These are phyloP conservation scores for Saccharomyces hybrid DNA, from an alignment of 1,139 yeast species.

Conservation along the genomic window DNA sequence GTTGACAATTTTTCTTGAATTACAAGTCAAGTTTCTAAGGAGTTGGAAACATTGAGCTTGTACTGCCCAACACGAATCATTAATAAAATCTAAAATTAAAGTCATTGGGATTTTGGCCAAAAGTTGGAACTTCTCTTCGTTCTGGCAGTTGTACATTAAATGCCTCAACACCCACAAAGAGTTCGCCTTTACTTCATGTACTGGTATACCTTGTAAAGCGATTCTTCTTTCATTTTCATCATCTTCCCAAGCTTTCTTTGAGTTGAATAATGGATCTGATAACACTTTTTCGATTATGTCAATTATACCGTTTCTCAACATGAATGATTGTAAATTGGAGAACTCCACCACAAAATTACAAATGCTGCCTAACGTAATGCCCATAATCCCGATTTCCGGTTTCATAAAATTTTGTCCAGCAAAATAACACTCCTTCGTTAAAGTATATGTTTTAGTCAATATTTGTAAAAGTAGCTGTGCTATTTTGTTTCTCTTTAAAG, in stretches of 20 bases:
- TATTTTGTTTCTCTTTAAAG: slow-evolving; percentile 51
- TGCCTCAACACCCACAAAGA: slow-evolving; percentile 53
- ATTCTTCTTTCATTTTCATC: slow-evolving; percentile 5
- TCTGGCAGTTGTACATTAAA: slow-evolving; percentile 42
- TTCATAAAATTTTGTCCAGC: slow-evolving; percentile 22
- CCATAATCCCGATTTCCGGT: slow-evolving; percentile 37
- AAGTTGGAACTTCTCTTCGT: slow-evolving; percentile 30
- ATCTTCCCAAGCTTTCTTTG: slow-evolving; percentile 14
- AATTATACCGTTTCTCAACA: slow-evolving; percentile 51
- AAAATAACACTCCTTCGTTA: slow-evolving; percentile 24
- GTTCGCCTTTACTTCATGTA: slow-evolving; percentile 37
- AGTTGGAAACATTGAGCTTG: slow-evolving; percentile 65
- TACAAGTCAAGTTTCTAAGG: slow-evolving; percentile 66
- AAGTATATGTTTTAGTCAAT: slow-evolving; percentile 28
- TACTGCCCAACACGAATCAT: slow-evolving; percentile 44
- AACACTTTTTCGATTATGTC: slow-evolving; percentile 38
- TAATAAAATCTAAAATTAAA: slow-evolving; percentile 44
- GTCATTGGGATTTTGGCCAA: slow-evolving; percentile 45
- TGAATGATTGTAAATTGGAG: slow-evolving; percentile 56
- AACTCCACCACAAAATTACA: slow-evolving; percentile 78
- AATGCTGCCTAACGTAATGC: slow-evolving; percentile 58
- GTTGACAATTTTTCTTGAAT: slow-evolving; percentile 48
- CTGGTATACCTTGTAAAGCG: slow-evolving; percentile 11
- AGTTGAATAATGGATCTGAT: slow-evolving; percentile 30
- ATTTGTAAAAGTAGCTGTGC: slow-evolving; percentile 42